These are phyloP conservation scores for Pseudogymnoascus sp. DNA, from an alignment of 2,329 filamentous ascomycete species.

Conservation along the genomic window DNA sequence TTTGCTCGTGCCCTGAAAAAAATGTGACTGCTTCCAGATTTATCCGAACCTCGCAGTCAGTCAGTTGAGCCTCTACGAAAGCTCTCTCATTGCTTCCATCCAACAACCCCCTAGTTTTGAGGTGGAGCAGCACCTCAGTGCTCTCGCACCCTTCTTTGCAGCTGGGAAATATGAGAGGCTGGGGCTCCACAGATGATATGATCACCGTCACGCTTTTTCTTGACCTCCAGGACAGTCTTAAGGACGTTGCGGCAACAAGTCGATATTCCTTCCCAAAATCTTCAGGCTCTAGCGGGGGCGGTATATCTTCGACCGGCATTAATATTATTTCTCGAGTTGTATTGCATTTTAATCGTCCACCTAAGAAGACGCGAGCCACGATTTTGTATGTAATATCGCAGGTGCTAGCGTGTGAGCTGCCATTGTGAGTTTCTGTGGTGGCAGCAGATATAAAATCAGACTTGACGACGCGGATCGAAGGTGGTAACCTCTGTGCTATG, in stretches of 20 bases:
- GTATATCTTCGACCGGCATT: conserved; percentile 8
- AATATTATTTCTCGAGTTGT: conserved; percentile 1
- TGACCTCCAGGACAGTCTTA: neutral
- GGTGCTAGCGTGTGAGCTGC: neutral
- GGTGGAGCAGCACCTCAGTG: conserved; percentile 2
- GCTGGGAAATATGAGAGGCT: neutral
- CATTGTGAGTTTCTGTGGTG: neutral
- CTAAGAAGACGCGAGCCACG: neutral
- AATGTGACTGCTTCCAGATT: conserved; percentile 1
- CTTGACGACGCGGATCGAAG: conserved; percentile 4
- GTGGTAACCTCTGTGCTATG: neutral
- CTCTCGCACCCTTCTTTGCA: conserved; percentile 3
- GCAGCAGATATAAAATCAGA: neutral
- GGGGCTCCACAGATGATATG: neutral
- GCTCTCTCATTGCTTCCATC: neutral
- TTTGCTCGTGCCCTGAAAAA: conserved; percentile 3
- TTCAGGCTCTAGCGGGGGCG: conserved; percentile 3
- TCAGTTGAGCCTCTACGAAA: conserved; percentile 2
- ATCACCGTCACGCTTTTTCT: neutral
- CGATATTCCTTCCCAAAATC: conserved; percentile 7
- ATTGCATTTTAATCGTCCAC: neutral
- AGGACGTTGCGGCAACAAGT: neutral
- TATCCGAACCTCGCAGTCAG: conserved; percentile 1
- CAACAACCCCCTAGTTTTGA: neutral
- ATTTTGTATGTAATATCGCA: conserved; percentile 5